These are phyloP conservation scores for Cordia subcordata DNA, from an alignment of 257 asterid genomes.

Conservation along the genomic window DNA sequence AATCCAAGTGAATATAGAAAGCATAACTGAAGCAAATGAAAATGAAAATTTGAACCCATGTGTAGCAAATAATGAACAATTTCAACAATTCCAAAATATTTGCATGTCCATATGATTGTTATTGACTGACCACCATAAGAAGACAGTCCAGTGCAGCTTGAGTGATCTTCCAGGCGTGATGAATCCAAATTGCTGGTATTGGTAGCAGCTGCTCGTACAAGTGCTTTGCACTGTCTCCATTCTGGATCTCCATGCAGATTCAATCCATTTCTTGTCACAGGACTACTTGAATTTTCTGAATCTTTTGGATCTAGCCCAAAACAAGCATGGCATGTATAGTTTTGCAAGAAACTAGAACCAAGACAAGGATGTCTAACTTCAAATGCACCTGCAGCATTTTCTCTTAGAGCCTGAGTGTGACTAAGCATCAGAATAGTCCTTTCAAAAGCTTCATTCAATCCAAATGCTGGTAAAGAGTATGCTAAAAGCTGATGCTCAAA, in stretches of 20 bases:
- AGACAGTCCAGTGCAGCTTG: constrained; percentile 58
- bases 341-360: constrained; percentile 41
- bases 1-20: not conserved
- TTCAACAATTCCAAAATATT: not conserved
- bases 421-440: constrained; percentile 58
- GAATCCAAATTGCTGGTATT: constrained; percentile 50
- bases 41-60: constrained; percentile 1
- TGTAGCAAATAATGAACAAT: constrained; percentile 1
- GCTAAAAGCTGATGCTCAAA: constrained; percentile 44
- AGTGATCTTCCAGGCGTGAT: constrained; percentile 22
- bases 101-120: not conserved
- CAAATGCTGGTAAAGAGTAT: constrained; percentile 65
- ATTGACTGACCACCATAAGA: constrained; percentile 51
- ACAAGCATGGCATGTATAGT: constrained; percentile 70
- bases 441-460: constrained; percentile 78
- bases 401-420: constrained; percentile 38
- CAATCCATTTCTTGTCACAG: constrained; percentile 17
- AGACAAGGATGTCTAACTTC: constrained; percentile 81
- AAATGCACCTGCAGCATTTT: constrained; percentile 31
- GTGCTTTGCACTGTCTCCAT: constrained; percentile 58
- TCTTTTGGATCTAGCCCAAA: constrained; percentile 23
- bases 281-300: constrained; percentile 16
- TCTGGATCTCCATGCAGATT: constrained; percentile 56
- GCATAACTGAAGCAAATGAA: constrained; percentile 31
- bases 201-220: constrained; percentile 63